Base-by-base conservation (phyloP, 495 filamentous ascomycete species). In the Beverwykella pulmonaria region DNA sequence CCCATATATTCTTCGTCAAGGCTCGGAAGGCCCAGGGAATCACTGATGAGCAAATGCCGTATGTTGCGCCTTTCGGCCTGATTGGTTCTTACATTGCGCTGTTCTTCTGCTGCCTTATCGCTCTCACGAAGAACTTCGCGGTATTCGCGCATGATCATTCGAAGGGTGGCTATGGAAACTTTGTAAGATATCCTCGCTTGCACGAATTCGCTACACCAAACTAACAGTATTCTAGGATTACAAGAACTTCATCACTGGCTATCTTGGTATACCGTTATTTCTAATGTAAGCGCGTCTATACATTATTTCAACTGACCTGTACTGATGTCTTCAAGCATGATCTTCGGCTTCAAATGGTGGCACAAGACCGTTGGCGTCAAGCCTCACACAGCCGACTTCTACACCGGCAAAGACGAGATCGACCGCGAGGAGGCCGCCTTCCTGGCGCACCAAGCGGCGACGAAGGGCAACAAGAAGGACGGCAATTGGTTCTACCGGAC, bases 201-300 rank as follows among this genome's bases (percentile, higher is more conserved):
- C 17, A 5, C 22, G 46, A 48, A 4, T 19, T 19, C 5, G n/a
- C 6, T 48, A 48, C 46, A 53, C 7, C 6, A 27, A 8, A 15
- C 20, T 20, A 53, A 23, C 26, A 15, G 5, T 34, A 12, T 34
- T 6, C 12, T 6, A 34, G 32, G 57, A 65, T 34, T 86, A 88
- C 73, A 86, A 87, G 76, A 89, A 84, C 69, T 94, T 94, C 76
- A 83, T 95, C 75, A 93, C 90, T 0, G 86, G 86, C 4, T 93
- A 94, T 70, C 84, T 92, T 4, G 91, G 90, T 32, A 93, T 95
- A 71, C 88, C 89, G 4, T 77, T 93, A 15, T 95, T 91, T 71
- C 69, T 95, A 1, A 81, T 85, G 62, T 65, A 65, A 65, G 62
- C 14, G n/a, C 25, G 2, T 26, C 23, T 12, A 54, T 54, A 1